Evolutionary conservation across 2,329 filamentous ascomycete species (phyloP), one percentile per base, ranked within the genome.

Genomic region (Stylonectria norvegica): DNA sequence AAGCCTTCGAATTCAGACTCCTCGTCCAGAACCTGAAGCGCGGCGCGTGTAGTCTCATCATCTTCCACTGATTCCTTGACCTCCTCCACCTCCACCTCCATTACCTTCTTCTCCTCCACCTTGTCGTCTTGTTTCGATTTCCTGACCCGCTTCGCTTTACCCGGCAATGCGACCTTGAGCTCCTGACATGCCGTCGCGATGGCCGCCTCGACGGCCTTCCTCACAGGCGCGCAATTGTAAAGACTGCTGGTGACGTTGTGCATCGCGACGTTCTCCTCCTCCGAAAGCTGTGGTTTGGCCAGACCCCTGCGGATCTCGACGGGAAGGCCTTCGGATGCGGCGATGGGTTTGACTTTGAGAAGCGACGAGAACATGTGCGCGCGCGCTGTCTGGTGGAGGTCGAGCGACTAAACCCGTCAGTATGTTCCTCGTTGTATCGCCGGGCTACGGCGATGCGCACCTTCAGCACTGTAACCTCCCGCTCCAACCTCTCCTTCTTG

Each of bases 171-270:
- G 0, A 80, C 66, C 2, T 70, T 64, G 12, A 81, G 60, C 3
- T 65, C 61, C 32, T 65, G 58, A 55, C 76, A 80, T 3, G 78
- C 68, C 19, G 63, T 69, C 40, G 64, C 62, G 11, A 79, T 49
- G 1, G 75, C 76, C 52, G 69, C 67, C 18, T 72, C 68, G 8
- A 76, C 60, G 3, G 69, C 67, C 35, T 71, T 65, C 48, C 70
- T 72, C 38, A 79, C 75, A 20, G 71, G 65, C 5, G 68, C 67
- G 37, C 69, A 65, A 43, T 75, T 79, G 56, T 72, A 79, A 3
- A 81, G 62, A 6, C 68, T 70, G 43, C 77, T 81, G 18, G 78
- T 80, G 36, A 81, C 76, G 55, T 80, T 80, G 52, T 81, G 77
- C 18, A 79, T 61, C 3, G 73, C 69, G 1, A 59, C 49, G 37